Conservation (phyloP, 2,329 filamentous ascomycete genomes). For the Metarhizium brunneum region DNA sequence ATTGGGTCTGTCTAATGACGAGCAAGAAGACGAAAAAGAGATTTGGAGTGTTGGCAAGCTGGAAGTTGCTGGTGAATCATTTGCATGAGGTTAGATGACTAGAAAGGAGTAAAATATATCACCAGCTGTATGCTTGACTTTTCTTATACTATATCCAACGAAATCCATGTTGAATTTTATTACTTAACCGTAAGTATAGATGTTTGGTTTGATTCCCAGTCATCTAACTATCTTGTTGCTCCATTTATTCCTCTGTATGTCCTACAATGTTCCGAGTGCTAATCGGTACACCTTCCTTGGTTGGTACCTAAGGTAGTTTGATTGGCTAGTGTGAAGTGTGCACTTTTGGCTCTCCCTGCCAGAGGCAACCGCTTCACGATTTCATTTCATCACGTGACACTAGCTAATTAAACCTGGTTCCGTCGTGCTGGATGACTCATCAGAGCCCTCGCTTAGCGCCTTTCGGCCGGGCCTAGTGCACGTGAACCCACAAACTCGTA, state of each 20-base stretch:
- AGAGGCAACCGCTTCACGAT: not conserved
- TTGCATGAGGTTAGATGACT: conserved; percentile 23
- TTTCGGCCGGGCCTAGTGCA: conserved; percentile 22
- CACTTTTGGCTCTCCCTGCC: too few relatives aligned
- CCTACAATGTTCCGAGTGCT: too few relatives aligned
- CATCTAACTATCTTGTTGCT: not conserved
- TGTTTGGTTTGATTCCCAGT: not conserved
- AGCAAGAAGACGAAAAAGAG: conserved; percentile 88
- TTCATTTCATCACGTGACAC: conserved; percentile 11
- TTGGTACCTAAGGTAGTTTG: too few relatives aligned
- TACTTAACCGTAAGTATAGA: not conserved
- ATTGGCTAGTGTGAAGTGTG: too few relatives aligned
- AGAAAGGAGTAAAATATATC: not conserved
- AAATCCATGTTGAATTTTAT: not conserved
- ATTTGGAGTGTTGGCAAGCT: conserved; percentile 92
- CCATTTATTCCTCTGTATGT: too few relatives aligned
- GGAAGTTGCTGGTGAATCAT: conserved; percentile 59
- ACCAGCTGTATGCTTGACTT: not conserved
- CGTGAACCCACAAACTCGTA: conserved; percentile 33
- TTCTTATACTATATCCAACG: not conserved
- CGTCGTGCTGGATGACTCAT: conserved; percentile 16
- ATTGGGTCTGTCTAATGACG: conserved; percentile 78
- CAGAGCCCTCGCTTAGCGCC: conserved; percentile 32
- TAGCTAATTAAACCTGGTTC: too few relatives aligned
- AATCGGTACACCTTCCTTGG: too few relatives aligned